phyloP scores from a whole-genome alignment of 164 flowering plant genomes.

The Sedum album region DNA sequence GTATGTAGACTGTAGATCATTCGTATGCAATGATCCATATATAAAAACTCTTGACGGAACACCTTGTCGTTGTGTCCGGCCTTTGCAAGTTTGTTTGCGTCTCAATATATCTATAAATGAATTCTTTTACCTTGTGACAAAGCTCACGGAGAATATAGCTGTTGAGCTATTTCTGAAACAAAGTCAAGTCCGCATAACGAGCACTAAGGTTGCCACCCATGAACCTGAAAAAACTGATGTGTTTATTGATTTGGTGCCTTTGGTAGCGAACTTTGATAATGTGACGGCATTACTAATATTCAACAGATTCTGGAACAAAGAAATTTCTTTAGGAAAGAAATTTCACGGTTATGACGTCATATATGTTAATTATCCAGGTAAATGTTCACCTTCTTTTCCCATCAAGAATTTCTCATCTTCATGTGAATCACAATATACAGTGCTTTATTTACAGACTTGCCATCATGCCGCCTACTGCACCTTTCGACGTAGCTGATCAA shows the following conservation, averaged over 20 bases:
- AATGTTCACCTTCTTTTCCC: background rate
- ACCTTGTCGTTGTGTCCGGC: conserved; percentile 59
- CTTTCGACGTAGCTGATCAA: conserved; percentile 20
- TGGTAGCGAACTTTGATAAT: conserved; percentile 23
- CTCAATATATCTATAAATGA: conserved; percentile 35
- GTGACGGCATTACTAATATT: conserved; percentile 29
- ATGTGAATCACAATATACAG: background rate
- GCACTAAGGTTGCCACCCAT: conserved; percentile 48
- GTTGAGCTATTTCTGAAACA: conserved; percentile 25
- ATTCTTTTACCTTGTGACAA: conserved; percentile 51
- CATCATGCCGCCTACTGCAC: conserved; percentile 46
- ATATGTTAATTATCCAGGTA: conserved; percentile 59
- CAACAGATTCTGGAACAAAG: conserved; percentile 37
- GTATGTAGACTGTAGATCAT: conserved; percentile 38
- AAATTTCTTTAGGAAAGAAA: conserved; percentile 24
- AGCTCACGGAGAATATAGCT: conserved; percentile 45
- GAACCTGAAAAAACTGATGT: conserved; percentile 43
- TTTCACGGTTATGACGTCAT: conserved; percentile 50
- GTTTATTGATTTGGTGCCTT: conserved; percentile 45
- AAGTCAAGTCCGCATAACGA: conserved; percentile 57
- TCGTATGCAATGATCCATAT: conserved; percentile 44
- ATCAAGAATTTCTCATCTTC: background rate
- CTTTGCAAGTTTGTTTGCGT: conserved; percentile 41
- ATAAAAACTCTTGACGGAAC: conserved; percentile 45
- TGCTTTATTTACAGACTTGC: conserved; percentile 36